phyloP scores from a whole-genome alignment of 495 filamentous ascomycete genomes.

The Xeromyces bisporus region DNA sequence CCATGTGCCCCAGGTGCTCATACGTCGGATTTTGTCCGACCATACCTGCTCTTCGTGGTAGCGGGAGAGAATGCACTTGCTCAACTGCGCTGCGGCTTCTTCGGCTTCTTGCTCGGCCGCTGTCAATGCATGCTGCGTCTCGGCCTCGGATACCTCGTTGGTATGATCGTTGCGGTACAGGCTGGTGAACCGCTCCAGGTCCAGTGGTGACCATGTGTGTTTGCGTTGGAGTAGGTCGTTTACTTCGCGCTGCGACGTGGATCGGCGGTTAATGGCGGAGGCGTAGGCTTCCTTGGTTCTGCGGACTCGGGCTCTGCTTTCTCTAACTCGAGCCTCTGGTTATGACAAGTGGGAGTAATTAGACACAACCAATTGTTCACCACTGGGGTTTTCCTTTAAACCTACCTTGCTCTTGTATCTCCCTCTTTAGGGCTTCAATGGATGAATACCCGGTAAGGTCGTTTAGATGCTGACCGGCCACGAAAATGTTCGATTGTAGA shows the following conservation, averaged over 20 bases:
- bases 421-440: constrained; percentile 69
- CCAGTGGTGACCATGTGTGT: constrained; percentile 69
- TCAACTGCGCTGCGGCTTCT: constrained; percentile 54
- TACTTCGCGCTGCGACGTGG: constrained; percentile 84
- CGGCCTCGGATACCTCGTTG: constrained; percentile 75
- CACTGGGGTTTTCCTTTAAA: too few species aligned
- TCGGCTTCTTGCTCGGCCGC: constrained; percentile 61
- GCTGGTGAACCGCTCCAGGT: constrained; percentile 87
- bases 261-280: constrained; percentile 57
- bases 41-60: constrained; percentile 99
- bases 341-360: too few species aligned
- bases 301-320: constrained; percentile 47
- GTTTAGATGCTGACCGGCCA: constrained; percentile 76
- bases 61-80: constrained; percentile 62
- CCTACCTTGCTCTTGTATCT: constrained; percentile 53
- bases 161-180: constrained; percentile 86
- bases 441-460: constrained; percentile 85
- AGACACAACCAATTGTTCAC: constrained; percentile 2
- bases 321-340: constrained; percentile 47
- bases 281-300: constrained; percentile 60
- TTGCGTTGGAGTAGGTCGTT: constrained; percentile 87
- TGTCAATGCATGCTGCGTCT: constrained; percentile 52
- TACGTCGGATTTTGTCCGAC: constrained; percentile 90
- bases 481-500: constrained; percentile 65
- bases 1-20: constrained; percentile 97